Percentiles rank a stretch among this genome's conserved stretches.
Evolutionary conservation across 805 yeast genomes (phyloP).

Genomic region (Vanderwaltozyma yarrowii): DNA sequence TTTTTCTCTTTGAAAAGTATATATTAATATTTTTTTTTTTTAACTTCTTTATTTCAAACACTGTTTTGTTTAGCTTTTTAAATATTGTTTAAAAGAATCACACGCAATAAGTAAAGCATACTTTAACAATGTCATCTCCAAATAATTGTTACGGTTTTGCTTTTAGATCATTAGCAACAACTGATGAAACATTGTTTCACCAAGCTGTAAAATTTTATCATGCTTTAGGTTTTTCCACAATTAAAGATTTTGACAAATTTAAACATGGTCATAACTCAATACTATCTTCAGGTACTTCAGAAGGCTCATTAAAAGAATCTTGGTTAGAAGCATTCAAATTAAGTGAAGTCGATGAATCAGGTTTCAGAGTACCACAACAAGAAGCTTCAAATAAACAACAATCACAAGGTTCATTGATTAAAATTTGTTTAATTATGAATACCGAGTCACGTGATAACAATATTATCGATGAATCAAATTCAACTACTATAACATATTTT

Average conservation of each 20-base stretch:
- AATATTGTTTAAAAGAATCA: too few relatives aligned
- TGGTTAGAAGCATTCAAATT: slow-evolving; percentile 66
- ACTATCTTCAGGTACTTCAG: slow-evolving; percentile 45
- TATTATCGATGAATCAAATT: slow-evolving; percentile 2
- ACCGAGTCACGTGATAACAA: slow-evolving; percentile 23
- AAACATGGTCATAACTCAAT: slow-evolving; percentile 22
- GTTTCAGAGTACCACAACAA: slow-evolving; percentile 47
- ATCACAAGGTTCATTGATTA: slow-evolving; percentile 38
- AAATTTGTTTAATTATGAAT: slow-evolving; percentile 35
- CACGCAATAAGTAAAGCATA: too few relatives aligned
- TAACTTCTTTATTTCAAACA: too few relatives aligned
- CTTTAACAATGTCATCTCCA: slow-evolving; percentile 11
- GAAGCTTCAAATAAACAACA: slow-evolving; percentile 31
- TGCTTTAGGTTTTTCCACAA: slow-evolving; percentile 48
- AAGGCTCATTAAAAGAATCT: slow-evolving; percentile 55
- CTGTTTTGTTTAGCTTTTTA: too few relatives aligned
- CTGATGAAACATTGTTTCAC: slow-evolving; percentile 36
- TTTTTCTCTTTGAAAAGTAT: too few relatives aligned
- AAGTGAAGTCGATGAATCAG: slow-evolving; percentile 48
- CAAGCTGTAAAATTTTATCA: slow-evolving; percentile 47
- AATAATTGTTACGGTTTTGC: slow-evolving; percentile 36
- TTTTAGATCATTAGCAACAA: slow-evolving; percentile 52
- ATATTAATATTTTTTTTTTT: too few relatives aligned
- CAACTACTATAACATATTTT: slow-evolving; percentile 30
- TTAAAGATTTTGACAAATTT: slow-evolving; percentile 50